A percentile compares a stretch with the other conserved stretches of the same genome.
These are phyloP conservation scores for Ceriops decandra DNA, from an alignment of 345 rosid species.

Conservation along the genomic window DNA sequence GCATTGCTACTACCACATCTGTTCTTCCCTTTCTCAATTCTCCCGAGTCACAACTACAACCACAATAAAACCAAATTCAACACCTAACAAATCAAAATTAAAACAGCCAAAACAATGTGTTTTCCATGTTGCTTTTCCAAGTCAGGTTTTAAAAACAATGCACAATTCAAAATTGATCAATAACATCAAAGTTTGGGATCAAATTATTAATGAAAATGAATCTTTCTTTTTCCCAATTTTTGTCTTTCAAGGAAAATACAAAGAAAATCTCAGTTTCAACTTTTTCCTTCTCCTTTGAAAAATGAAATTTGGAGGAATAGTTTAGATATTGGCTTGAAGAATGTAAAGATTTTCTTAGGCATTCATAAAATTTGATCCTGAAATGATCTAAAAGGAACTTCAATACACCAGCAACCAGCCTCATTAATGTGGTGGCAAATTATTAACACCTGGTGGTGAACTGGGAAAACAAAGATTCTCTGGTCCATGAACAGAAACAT, in stretches of 20 bases:
- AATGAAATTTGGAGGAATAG: too few species aligned
- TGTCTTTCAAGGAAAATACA: not conserved
- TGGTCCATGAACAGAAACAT: too few species aligned
- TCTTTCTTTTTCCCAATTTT: too few species aligned
- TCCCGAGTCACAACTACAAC: not conserved
- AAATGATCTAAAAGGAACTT: too few species aligned
- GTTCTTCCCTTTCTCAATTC: conserved; percentile 8
- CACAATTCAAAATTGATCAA: not conserved
- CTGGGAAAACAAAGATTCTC: too few species aligned
- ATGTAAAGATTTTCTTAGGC: too few species aligned
- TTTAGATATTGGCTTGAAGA: too few species aligned
- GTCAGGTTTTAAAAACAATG: not conserved
- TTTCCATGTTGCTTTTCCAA: not conserved
- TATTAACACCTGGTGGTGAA: too few species aligned
- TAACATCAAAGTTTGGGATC: not conserved
- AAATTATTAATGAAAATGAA: not conserved
- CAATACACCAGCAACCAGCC: too few species aligned
- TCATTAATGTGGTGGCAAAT: too few species aligned
- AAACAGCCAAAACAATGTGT: not conserved
- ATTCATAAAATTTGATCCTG: too few species aligned
- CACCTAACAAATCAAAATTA: conserved; percentile 18
- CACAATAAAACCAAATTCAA: conserved; percentile 1
- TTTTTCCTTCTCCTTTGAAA: not conserved
- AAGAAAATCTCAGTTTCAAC: not conserved
- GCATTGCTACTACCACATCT: conserved; percentile 57